A percentile compares a stretch with the other conserved stretches of the same genome.
These are phyloP conservation scores for Fusarium albidum DNA, from an alignment of 2,329 filamentous ascomycete genomes.

Conservation along the genomic window DNA sequence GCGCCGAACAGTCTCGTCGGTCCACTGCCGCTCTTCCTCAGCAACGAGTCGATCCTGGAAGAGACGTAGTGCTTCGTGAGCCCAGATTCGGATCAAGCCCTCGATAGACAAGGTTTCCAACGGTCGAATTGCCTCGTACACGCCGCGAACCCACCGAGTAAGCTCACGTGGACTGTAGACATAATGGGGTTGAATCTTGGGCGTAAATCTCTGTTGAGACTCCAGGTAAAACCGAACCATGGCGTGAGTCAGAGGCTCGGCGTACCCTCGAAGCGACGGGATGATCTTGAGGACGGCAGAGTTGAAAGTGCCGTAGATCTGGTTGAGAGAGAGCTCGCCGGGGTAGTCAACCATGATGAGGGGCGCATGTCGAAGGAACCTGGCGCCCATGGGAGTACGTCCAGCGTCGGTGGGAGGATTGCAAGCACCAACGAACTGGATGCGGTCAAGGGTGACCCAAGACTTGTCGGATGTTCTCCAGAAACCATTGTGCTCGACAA, in stretches of 20 bases:
- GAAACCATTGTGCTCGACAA: slow-evolving; percentile 99
- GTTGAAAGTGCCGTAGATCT: slow-evolving; percentile 99
- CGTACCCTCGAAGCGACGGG: slow-evolving; percentile 91
- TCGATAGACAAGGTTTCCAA: slow-evolving; percentile 88
- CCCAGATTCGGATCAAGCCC: slow-evolving; percentile 95
- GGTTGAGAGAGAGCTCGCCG: slow-evolving; percentile 89
- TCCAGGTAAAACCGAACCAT: slow-evolving; percentile 98
- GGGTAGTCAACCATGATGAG: slow-evolving; percentile 99
- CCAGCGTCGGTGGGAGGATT: slow-evolving; percentile 98
- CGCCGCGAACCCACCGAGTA: slow-evolving; percentile 95
- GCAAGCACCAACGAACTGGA: slow-evolving; percentile 98
- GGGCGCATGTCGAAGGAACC: slow-evolving; percentile 96
- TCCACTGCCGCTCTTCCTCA: slow-evolving; percentile 96
- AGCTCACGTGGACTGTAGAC: slow-evolving; percentile 99
- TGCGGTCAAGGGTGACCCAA: slow-evolving; percentile 96
- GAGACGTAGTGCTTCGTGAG: slow-evolving; percentile 92
- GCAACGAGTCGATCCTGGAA: slow-evolving; percentile 97
- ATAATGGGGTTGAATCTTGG: slow-evolving; percentile 97
- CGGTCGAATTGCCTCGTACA: slow-evolving; percentile 96
- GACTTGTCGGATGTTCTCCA: slow-evolving; percentile 98
- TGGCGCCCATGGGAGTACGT: slow-evolving; percentile 89
- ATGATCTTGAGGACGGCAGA: slow-evolving; percentile 96
- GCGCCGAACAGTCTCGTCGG: slow-evolving; percentile 83
- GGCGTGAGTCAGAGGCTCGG: slow-evolving; percentile 90
- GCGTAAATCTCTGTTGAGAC: slow-evolving; percentile 93